phyloP scores from a whole-genome alignment of 2,329 filamentous ascomycete genomes.

The Fusarium albidum region DNA sequence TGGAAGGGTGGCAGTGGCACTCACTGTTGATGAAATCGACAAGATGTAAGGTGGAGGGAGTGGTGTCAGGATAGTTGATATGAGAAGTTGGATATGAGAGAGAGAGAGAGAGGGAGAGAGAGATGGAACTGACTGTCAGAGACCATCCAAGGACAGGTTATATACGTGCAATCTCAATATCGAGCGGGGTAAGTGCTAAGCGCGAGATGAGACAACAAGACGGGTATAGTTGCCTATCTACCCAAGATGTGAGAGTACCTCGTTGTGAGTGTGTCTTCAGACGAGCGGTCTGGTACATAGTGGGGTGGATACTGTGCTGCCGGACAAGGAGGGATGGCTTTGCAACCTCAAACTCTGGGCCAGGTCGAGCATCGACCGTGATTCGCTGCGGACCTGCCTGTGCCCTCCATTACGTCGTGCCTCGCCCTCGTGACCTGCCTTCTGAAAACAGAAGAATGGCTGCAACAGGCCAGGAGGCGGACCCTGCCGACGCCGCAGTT shows the following conservation, averaged over 20 bases:
- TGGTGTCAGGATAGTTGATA: no score
- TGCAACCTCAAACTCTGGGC: slow-evolving; percentile 30
- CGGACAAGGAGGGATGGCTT: slow-evolving; percentile 30
- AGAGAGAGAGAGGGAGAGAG: no score
- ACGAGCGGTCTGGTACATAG: slow-evolving; percentile 24
- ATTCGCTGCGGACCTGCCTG: slow-evolving; percentile 20
- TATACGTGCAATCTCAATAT: slow-evolving; percentile 28
- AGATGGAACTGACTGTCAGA: slow-evolving; percentile 13
- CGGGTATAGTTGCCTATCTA: slow-evolving; percentile 1
- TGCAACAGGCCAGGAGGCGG: slow-evolving; percentile 9
- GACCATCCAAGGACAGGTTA: no score
- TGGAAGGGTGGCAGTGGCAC: background rate
- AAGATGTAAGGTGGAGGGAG: background rate
- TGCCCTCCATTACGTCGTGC: slow-evolving; percentile 28
- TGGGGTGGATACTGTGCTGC: slow-evolving; percentile 29
- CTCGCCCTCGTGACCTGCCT: slow-evolving; percentile 23
- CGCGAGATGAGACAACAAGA: slow-evolving; percentile 17
- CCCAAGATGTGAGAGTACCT: slow-evolving; percentile 9
- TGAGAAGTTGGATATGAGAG: background rate
- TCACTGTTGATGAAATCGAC: slow-evolving; percentile 19
- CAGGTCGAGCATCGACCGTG: slow-evolving; percentile 19
- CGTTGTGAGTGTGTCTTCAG: background rate
- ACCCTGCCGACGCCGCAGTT: slow-evolving; percentile 21
- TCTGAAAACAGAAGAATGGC: slow-evolving; percentile 28
- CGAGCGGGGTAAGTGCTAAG: slow-evolving; percentile 41